A percentile compares a stretch with the other conserved stretches of the same genome.
Evolutionary conservation across 225 moss, liverwort and hornwort genomes (phyloP).

Genomic region (Bryum argenteum): DNA sequence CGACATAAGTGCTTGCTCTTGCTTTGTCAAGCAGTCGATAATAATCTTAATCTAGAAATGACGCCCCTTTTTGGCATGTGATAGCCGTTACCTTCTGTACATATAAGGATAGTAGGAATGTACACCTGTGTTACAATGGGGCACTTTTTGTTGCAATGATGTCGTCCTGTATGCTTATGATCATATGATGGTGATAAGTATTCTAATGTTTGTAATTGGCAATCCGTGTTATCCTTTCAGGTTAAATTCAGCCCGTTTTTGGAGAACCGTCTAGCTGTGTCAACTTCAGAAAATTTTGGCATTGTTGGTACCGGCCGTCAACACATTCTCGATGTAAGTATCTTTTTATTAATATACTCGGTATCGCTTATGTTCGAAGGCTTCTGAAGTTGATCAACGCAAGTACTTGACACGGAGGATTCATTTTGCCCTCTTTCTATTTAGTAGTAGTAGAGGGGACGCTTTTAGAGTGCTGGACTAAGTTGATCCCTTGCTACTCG

Average conservation of each 20-base stretch:
- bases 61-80: neutral
- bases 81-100: constrained; percentile 3
- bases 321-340: constrained; percentile 79
- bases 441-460: neutral
- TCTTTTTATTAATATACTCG: neutral
- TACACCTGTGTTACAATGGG: constrained; percentile 5
- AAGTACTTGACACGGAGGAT: neutral
- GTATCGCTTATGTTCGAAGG: constrained; percentile 18
- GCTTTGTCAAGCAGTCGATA: neutral
- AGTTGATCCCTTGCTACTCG: neutral
- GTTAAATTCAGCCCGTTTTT: constrained; percentile 91
- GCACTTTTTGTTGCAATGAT: constrained; percentile 6
- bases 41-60: constrained; percentile 2
- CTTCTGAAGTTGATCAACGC: constrained; percentile 10
- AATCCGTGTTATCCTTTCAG: constrained; percentile 40
- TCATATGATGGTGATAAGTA: neutral
- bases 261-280: constrained; percentile 88
- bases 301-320: constrained; percentile 95
- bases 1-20: neutral
- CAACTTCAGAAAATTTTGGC: constrained; percentile 95
- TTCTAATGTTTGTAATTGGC: constrained; percentile 14
- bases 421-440: neutral
- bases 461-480: constrained; percentile 4
- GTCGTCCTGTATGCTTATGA: neutral
- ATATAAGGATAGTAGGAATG: neutral